Evolutionary conservation across 306 rosid genomes (phyloP), one percentile per base, ranked within the genome.

Genomic region (Vigna unguiculata): DNA sequence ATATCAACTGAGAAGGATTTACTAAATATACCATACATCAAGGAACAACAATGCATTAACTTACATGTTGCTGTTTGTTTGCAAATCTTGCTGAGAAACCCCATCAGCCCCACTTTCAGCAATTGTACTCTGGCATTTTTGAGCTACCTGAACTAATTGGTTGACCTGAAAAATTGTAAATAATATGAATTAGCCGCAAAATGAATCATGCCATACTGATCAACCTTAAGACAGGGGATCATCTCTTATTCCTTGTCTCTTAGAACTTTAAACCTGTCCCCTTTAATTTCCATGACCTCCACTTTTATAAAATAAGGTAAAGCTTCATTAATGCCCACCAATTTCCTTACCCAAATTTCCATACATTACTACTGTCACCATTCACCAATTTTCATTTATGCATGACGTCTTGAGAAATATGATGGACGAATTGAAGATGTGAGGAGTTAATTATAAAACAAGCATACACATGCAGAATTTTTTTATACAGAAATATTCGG

Each of bases 31-130:
- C 60, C n/a, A 57, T 12, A 24, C 10, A 6, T 13, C 13, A 24
- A 24, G 38, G 63, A 5, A 5, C n/a, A 54, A 21, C 9, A 25
- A 24, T 58, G n/a, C 38, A 52, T 16, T 30, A 30, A 88, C 98
- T 91, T 83, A 93, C 98, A 89, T 88, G 67, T 87, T 91, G 91
- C 98, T 91, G 78, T 90, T 93, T 69, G 97, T 67, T 83, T 88
- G 96, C 28, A 93, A 78, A 28, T 91, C 98, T 81, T 87, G 93
- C 87, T 88, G 97, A 77, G 98, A 91, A 80, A 90, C 74, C 76
- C 95, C 91, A 68, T 91, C 97, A 7, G 91, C 70, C 43, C 97
- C 98, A 80, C 93, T 84, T 84, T 93, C 98, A 74, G 93, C 80
- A 47, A 93, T 80, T 40, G 87, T 85, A 71, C 83, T 90, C 81